These are phyloP conservation scores for Phyllosticta citrichinensis DNA, from an alignment of 2,329 filamentous ascomycete species.

Conservation along the genomic window DNA sequence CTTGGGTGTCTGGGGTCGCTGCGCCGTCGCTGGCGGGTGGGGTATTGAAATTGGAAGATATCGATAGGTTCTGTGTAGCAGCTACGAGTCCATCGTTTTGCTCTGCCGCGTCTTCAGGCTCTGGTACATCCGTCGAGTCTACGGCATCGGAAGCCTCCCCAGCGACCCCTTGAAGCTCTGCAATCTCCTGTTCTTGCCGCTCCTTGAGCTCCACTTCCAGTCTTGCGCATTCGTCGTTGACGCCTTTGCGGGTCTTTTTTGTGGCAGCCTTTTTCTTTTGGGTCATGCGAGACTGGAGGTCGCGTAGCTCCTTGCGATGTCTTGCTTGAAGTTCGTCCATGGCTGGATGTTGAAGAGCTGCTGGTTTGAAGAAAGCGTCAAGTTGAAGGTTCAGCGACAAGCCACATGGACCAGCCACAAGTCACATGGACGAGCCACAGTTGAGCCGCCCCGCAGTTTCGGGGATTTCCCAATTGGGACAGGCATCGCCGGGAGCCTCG, in stretches of 20 bases:
- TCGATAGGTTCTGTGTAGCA: constrained; percentile 13
- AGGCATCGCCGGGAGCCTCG: neutral
- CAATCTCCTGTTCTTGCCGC: constrained; percentile 42
- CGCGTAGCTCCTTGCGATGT: constrained; percentile 80
- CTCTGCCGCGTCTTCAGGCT: neutral
- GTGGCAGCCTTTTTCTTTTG: constrained; percentile 96
- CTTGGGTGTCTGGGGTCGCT: neutral
- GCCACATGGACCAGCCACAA: neutral
- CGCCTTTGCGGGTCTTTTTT: constrained; percentile 58
- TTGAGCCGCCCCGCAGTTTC: neutral
- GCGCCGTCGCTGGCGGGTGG: constrained; percentile 8
- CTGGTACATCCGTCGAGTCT: neutral
- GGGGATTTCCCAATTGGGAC: neutral
- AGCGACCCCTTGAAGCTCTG: constrained; percentile 29
- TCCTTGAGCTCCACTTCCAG: constrained; percentile 48
- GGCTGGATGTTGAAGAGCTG: constrained; percentile 13
- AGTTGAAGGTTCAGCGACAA: neutral
- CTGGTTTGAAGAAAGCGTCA: neutral
- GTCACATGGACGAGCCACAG: neutral
- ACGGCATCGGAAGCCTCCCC: constrained; percentile 15
- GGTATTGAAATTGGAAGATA: constrained; percentile 10
- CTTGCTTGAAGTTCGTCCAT: constrained; percentile 70
- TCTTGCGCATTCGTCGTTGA: constrained; percentile 53
- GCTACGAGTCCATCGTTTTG: constrained; percentile 11
- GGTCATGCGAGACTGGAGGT: constrained; percentile 75